Conservation (phyloP, 345 rosid species). For the Iberis pinnata region DNA sequence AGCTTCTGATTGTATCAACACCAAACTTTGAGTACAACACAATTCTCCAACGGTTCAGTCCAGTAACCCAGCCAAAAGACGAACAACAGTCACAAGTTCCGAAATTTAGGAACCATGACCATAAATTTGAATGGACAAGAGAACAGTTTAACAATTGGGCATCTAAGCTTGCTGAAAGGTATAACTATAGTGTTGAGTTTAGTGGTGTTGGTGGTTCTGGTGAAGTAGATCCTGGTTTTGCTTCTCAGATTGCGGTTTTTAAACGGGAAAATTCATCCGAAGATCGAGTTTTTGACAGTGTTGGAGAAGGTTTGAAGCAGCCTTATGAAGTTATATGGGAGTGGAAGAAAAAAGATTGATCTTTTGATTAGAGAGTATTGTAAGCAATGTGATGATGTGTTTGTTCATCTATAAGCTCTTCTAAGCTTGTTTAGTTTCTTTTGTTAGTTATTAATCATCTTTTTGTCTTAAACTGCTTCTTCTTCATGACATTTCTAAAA, state of each 20-base stretch:
- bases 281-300: conserved; percentile 8
- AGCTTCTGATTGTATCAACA: conserved; percentile 73
- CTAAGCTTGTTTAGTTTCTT: no score
- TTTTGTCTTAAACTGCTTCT: no score
- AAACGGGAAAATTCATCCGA: conserved; percentile 21
- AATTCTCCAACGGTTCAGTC: conserved; percentile 54
- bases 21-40: conserved; percentile 88
- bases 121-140: conserved; percentile 97
- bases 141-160: conserved; percentile 78
- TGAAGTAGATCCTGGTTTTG: conserved; percentile 68
- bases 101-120: conserved; percentile 87
- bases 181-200: conserved; percentile 66
- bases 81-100: conserved; percentile 41
- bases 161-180: conserved; percentile 42
- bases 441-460: no score
- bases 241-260: conserved; percentile 87
- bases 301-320: background rate
- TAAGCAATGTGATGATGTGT: conserved; percentile 5
- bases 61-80: conserved; percentile 35
- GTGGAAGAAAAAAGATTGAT: conserved; percentile 41
- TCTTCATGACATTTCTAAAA: no score
- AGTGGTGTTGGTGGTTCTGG: conserved; percentile 87
- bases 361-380: background rate
- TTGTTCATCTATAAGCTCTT: no score
- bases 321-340: conserved; percentile 67